Conservation (phyloP, 257 asterid genomes). For the Nicotiana benthamiana region DNA sequence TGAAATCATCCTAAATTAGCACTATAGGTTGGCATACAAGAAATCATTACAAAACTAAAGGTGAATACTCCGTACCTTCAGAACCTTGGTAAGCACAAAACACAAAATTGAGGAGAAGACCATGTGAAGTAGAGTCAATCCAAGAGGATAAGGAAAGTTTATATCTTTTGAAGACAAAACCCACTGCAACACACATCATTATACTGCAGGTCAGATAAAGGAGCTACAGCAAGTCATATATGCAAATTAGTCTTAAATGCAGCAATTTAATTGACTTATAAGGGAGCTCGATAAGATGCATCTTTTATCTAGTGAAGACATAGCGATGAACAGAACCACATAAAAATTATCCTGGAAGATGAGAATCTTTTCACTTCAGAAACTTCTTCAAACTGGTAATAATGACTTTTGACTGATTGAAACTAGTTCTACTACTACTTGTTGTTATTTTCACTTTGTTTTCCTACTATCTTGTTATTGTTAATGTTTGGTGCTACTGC, state of each 20-base stretch:
- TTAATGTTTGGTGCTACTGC: no score
- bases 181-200: slow-evolving; percentile 62
- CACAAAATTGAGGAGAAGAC: slow-evolving; percentile 86
- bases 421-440: not conserved
- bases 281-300: not conserved
- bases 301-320: not conserved
- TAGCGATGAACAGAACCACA: not conserved
- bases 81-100: slow-evolving; percentile 72
- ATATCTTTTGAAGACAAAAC: slow-evolving; percentile 86
- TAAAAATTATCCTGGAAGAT: not conserved
- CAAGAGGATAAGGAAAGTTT: slow-evolving; percentile 96
- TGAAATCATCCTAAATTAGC: slow-evolving; percentile 6
- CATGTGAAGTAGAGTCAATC: slow-evolving; percentile 95
- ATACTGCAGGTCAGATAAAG: not conserved
- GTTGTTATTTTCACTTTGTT: no score
- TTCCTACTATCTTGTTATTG: no score
- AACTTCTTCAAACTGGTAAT: not conserved
- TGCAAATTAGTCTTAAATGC: not conserved
- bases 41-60: not conserved
- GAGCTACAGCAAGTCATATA: not conserved
- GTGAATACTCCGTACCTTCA: slow-evolving; percentile 49
- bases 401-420: not conserved
- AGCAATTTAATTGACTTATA: not conserved
- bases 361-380: not conserved
- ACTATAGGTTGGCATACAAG: not conserved